These are phyloP conservation scores for Immersiporthe knoxdaviesiana DNA, from an alignment of 2,329 filamentous ascomycete genomes.

Conservation along the genomic window DNA sequence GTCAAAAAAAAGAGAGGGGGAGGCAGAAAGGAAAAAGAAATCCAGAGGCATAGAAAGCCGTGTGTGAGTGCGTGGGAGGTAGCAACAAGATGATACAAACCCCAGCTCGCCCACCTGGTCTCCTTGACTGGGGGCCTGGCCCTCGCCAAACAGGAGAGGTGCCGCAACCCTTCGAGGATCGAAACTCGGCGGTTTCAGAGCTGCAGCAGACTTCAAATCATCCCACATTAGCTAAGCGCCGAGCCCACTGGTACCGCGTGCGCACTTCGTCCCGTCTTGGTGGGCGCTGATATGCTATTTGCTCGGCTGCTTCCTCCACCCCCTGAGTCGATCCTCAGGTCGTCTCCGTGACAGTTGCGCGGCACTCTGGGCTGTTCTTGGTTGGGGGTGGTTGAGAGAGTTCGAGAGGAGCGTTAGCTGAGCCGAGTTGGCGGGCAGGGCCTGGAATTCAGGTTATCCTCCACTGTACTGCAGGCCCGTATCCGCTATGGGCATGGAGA, in stretches of 20 bases:
- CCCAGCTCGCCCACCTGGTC: not conserved
- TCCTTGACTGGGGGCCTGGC: slow-evolving; percentile 2
- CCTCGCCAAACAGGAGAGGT: slow-evolving; percentile 21
- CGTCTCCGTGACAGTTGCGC: not conserved
- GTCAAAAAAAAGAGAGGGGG: not conserved
- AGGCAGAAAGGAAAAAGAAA: slow-evolving; percentile 13
- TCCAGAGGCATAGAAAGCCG: not conserved
- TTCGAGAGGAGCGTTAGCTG: not conserved
- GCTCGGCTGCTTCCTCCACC: not conserved
- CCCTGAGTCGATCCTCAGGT: slow-evolving; percentile 9
- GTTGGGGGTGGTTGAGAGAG: not conserved
- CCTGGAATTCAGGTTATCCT: not conserved
- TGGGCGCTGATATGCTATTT: not conserved
- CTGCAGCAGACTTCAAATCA: slow-evolving; percentile 48
- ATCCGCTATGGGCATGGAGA: not conserved
- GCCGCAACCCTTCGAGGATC: slow-evolving; percentile 23
- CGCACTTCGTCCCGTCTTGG: slow-evolving; percentile 5
- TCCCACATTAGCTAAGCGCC: slow-evolving; percentile 35
- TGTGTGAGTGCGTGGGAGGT: not conserved
- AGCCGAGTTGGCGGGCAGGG: slow-evolving; percentile 5
- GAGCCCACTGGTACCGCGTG: slow-evolving; percentile 27
- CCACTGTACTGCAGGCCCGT: not conserved
- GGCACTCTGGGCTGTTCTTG: not conserved
- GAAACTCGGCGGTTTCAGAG: slow-evolving; percentile 49
- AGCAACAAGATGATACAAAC: slow-evolving; percentile 7